Evolutionary conservation across 306 rosid genomes (phyloP).

Genomic region (Heteromeles arbutifolia): DNA sequence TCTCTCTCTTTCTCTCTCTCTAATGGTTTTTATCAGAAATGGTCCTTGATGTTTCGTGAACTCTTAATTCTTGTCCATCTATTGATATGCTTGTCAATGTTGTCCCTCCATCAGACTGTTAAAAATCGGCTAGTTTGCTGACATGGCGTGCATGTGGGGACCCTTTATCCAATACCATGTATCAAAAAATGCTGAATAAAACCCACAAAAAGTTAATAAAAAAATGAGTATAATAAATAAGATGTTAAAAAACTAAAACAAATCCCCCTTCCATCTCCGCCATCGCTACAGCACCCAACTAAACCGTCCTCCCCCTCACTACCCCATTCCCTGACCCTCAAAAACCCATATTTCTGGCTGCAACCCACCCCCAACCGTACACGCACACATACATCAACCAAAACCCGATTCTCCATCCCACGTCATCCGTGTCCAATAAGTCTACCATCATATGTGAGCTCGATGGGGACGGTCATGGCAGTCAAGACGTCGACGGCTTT

Average conservation of each 20-base stretch:
- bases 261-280: neutral
- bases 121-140: neutral
- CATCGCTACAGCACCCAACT: neutral
- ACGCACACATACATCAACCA: neutral
- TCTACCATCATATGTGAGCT: too few relatives aligned
- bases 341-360: neutral
- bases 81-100: neutral
- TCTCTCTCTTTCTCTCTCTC: neutral
- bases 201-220: neutral
- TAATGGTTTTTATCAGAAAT: neutral
- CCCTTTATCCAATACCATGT: neutral
- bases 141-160: neutral
- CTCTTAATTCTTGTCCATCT: neutral
- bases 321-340: neutral
- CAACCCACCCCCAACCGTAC: neutral
- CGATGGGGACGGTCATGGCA: neutral
- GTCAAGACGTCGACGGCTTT: neutral
- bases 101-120: neutral
- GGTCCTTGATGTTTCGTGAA: neutral
- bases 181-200: neutral
- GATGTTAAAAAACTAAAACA: neutral
- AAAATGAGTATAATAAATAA: neutral
- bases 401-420: neutral
- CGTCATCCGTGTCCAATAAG: neutral
- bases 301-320: too few relatives aligned